Percentiles rank a stretch among this genome's conserved stretches.
Conservation (phyloP, 176 grass and related monocot genomes). For the Aegilops sharonensis region DNA sequence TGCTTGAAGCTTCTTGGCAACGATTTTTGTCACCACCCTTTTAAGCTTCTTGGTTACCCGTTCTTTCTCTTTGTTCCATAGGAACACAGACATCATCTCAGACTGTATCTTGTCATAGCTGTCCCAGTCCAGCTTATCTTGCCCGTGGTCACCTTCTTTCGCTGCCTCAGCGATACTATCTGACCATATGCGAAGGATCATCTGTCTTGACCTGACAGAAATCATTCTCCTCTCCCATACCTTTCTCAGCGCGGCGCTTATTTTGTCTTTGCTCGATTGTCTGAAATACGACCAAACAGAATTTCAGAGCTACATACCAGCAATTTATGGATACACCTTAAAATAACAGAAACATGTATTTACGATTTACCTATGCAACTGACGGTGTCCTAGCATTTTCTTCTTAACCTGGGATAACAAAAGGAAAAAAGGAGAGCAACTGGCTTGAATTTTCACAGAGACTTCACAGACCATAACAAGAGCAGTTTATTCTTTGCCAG, state of each 20-base stretch:
- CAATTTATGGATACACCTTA: too few relatives aligned
- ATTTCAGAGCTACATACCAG: too few relatives aligned
- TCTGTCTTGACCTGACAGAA: conserved; percentile 41
- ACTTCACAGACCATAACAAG: conserved; percentile 10
- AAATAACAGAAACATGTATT: too few relatives aligned
- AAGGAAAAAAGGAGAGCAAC: not conserved
- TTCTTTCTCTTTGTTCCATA: conserved; percentile 41
- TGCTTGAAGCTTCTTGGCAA: conserved; percentile 21
- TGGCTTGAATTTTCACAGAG: conserved; percentile 1
- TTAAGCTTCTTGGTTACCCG: conserved; percentile 38
- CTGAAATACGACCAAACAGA: conserved; percentile 13
- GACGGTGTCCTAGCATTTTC: conserved; percentile 67
- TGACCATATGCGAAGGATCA: conserved; percentile 50
- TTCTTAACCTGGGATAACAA: conserved; percentile 63
- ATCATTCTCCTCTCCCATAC: conserved; percentile 56
- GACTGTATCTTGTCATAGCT: conserved; percentile 64
- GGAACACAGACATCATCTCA: conserved; percentile 41
- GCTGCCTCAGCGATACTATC: conserved; percentile 63
- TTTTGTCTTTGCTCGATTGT: conserved; percentile 59
- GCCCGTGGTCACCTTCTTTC: conserved; percentile 41
- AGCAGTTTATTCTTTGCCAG: too few relatives aligned
- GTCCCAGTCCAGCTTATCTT: conserved; percentile 71
- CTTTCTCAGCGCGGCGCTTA: conserved; percentile 59
- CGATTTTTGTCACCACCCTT: conserved; percentile 25
- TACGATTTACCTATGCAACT: conserved; percentile 57